Percentiles rank a stretch among this genome's conserved stretches.
These are phyloP conservation scores for Rubia peregrina DNA, from an alignment of 305 asterid genomes.

Conservation along the genomic window DNA sequence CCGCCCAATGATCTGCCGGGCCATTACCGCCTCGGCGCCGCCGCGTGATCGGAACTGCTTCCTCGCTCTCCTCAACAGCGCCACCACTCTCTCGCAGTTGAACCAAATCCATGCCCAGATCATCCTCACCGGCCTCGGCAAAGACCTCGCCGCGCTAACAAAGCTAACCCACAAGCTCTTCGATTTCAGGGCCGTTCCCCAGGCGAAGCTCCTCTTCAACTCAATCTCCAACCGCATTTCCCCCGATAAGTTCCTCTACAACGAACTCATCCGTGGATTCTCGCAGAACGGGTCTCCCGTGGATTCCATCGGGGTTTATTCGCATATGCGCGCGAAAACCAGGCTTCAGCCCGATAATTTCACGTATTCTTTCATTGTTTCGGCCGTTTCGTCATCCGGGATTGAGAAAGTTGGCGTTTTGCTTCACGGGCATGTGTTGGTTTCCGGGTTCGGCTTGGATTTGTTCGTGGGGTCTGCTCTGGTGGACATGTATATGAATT, in stretches of 20 bases:
- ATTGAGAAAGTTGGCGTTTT: conserved; percentile 36
- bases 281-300: conserved; percentile 33
- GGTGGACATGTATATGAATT: conserved; percentile 46
- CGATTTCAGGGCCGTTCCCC: conserved; percentile 41
- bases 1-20: conserved; percentile 26
- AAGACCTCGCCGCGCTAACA: conserved; percentile 43
- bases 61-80: conserved; percentile 35
- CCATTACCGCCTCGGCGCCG: conserved; percentile 24
- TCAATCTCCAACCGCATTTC: conserved; percentile 22
- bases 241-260: conserved; percentile 71
- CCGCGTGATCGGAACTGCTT: conserved; percentile 43
- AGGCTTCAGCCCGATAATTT: conserved; percentile 54
- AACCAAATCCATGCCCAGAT: conserved; percentile 57
- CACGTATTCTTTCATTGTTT: conserved; percentile 47
- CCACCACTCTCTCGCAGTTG: conserved; percentile 41
- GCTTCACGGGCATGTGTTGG: conserved; percentile 63
- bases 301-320: conserved; percentile 42
- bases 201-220: conserved; percentile 49
- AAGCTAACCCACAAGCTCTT: conserved; percentile 55
- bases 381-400: conserved; percentile 35
- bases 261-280: conserved; percentile 61
- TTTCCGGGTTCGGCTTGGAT: conserved; percentile 55
- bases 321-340: conserved; percentile 30
- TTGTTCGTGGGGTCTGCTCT: conserved; percentile 77
- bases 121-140: conserved; percentile 36